A percentile compares a stretch with the other conserved stretches of the same genome.
Conservation (phyloP, 1,284 basidiomycete genomes). For the Peniophora sp. region DNA sequence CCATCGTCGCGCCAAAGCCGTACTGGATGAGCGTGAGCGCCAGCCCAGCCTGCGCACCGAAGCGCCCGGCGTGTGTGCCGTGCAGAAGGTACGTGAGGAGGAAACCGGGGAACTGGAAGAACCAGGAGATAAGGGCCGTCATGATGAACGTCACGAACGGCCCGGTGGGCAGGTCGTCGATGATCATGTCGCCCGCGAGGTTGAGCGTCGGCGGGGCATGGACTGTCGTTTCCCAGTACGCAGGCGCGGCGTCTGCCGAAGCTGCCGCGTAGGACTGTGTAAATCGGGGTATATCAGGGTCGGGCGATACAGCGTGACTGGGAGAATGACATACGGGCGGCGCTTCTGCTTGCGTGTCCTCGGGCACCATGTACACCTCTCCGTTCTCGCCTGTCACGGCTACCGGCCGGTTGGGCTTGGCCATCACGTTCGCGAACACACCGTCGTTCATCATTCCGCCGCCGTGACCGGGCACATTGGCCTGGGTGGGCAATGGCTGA, state of each 20-base stretch:
- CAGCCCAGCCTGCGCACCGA: constrained; percentile 88
- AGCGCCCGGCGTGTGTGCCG: constrained; percentile 92
- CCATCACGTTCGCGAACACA: constrained; percentile 92
- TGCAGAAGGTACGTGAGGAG: constrained; percentile 89
- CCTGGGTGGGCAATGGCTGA: constrained; percentile 41
- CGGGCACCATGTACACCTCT: constrained; percentile 62
- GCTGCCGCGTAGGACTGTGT: constrained; percentile 80
- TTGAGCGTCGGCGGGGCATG: constrained; percentile 57
- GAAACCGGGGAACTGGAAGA: constrained; percentile 97
- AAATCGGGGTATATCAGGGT: constrained; percentile 1
- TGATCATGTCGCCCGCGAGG: constrained; percentile 55
- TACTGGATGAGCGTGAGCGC: constrained; percentile 93
- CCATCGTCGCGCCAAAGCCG: constrained; percentile 53
- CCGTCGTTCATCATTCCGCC: constrained; percentile 87
- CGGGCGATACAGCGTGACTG: not conserved
- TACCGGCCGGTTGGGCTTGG: constrained; percentile 64
- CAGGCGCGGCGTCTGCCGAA: constrained; percentile 85
- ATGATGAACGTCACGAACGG: constrained; percentile 62
- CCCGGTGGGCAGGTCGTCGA: constrained; percentile 71
- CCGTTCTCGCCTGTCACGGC: constrained; percentile 48
- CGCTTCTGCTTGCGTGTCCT: constrained; percentile 73
- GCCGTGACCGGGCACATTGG: constrained; percentile 35
- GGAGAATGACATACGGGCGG: constrained; percentile 62
- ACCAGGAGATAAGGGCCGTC: constrained; percentile 84
- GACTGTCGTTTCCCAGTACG: constrained; percentile 97